These are phyloP conservation scores for Eimeria nieschulzi DNA, from an alignment of 169 alveolate species.

Conservation along the genomic window DNA sequence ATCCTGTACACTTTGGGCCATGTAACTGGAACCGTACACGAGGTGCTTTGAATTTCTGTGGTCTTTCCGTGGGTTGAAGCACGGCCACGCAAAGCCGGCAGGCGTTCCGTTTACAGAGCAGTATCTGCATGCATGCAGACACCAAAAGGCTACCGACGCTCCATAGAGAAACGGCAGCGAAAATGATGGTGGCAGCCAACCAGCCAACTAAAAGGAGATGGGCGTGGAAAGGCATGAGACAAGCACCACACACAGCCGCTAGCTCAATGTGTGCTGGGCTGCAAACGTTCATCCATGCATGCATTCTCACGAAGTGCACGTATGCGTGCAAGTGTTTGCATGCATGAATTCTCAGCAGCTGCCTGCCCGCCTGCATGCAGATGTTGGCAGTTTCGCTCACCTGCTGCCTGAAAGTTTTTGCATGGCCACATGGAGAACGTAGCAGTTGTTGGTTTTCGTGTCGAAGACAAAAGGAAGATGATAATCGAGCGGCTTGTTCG, in stretches of 20 bases:
- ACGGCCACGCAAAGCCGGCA: conserved; percentile 24
- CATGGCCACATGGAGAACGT: conserved; percentile 34
- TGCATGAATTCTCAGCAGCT: too few species aligned
- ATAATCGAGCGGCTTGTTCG: background rate
- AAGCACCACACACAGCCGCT: too few species aligned
- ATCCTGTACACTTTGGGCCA: background rate
- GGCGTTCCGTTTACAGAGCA: background rate
- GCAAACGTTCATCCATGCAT: too few species aligned
- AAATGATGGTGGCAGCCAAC: background rate
- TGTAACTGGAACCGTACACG: background rate
- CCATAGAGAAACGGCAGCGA: background rate
- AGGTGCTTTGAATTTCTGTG: background rate
- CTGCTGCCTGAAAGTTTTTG: conserved; percentile 19
- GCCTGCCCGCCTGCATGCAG: background rate
- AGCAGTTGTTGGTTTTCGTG: background rate
- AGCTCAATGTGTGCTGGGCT: too few species aligned
- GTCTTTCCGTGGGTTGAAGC: background rate
- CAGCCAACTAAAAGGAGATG: too few species aligned
- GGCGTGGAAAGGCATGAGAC: too few species aligned
- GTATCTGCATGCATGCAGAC: background rate
- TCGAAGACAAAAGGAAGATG: conserved; percentile 7
- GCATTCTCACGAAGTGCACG: too few species aligned
- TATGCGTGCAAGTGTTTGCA: too few species aligned
- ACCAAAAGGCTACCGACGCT: background rate
- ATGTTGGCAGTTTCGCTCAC: background rate